phyloP scores from a whole-genome alignment of 2,329 filamentous ascomycete species.

The Fusarium sp. region DNA sequence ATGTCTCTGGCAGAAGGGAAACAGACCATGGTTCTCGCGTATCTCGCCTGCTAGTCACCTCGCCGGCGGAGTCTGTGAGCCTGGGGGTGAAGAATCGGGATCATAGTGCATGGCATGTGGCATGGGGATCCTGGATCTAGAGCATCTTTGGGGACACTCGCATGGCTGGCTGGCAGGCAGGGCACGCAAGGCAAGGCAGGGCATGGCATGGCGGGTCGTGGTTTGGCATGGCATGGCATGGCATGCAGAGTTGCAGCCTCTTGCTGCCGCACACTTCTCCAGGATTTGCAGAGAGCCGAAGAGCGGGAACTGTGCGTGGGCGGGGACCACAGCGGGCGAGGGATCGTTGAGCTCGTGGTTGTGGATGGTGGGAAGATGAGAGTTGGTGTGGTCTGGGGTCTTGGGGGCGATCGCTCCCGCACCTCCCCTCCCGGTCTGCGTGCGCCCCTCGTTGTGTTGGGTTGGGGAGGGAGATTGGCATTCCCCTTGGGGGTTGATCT shows the following conservation, averaged over 20 bases:
- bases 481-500: not conserved
- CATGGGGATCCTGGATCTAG: conserved; percentile 35
- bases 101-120: conserved; percentile 34
- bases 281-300: conserved; percentile 30
- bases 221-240: conserved; percentile 27
- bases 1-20: conserved; percentile 19
- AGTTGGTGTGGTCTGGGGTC: conserved; percentile 45
- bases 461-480: not conserved
- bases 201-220: conserved; percentile 2
- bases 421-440: conserved; percentile 38
- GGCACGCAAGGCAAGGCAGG: not conserved
- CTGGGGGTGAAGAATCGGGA: conserved; percentile 33
- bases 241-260: conserved; percentile 18
- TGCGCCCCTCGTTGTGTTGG: not conserved
- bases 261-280: conserved; percentile 26
- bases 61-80: conserved; percentile 29
- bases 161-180: conserved; percentile 14
- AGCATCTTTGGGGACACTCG: conserved; percentile 20
- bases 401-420: conserved; percentile 50
- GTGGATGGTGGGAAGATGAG: not conserved
- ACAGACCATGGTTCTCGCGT: conserved; percentile 41
- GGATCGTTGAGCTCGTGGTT: conserved; percentile 26
- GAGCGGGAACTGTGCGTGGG: conserved; percentile 40
- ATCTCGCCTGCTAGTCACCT: conserved; percentile 39
- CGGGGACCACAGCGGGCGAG: conserved; percentile 23